phyloP scores from a whole-genome alignment of 2,329 filamentous ascomycete species.

The Cryphonectria parasitica region DNA sequence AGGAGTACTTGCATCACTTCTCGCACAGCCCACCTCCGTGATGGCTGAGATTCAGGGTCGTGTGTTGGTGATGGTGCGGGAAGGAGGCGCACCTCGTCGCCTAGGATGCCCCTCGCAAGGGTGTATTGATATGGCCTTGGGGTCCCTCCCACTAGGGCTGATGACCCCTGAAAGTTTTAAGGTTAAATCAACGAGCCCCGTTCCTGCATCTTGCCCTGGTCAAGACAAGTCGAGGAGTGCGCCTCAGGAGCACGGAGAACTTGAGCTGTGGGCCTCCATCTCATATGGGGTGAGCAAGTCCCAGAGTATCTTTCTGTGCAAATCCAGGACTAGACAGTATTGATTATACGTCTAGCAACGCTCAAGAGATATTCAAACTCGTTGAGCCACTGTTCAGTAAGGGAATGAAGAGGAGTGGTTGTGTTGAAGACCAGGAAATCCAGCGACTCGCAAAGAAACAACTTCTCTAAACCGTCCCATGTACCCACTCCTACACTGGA shows the following conservation, averaged over 20 bases:
- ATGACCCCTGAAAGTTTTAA: conserved; percentile 18
- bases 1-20: conserved; percentile 4
- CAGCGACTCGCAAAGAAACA: background rate
- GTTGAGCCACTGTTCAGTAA: no score
- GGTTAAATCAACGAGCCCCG: conserved; percentile 13
- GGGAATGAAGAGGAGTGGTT: background rate
- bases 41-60: conserved; percentile 12
- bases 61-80: conserved; percentile 18
- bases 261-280: background rate
- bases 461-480: conserved; percentile 18
- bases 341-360: background rate
- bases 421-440: background rate
- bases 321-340: background rate
- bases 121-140: background rate
- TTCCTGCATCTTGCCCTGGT: conserved; percentile 3
- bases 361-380: background rate
- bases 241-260: background rate
- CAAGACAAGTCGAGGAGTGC: background rate
- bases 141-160: conserved; percentile 3
- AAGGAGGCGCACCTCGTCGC: conserved; percentile 21
- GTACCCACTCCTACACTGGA: conserved; percentile 9
- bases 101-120: conserved; percentile 21
- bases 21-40: conserved; percentile 5
- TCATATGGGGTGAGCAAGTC: background rate
- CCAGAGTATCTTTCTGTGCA: background rate